These are phyloP conservation scores for Collybia mongolica DNA, from an alignment of 768 basidiomycete species.

Conservation along the genomic window DNA sequence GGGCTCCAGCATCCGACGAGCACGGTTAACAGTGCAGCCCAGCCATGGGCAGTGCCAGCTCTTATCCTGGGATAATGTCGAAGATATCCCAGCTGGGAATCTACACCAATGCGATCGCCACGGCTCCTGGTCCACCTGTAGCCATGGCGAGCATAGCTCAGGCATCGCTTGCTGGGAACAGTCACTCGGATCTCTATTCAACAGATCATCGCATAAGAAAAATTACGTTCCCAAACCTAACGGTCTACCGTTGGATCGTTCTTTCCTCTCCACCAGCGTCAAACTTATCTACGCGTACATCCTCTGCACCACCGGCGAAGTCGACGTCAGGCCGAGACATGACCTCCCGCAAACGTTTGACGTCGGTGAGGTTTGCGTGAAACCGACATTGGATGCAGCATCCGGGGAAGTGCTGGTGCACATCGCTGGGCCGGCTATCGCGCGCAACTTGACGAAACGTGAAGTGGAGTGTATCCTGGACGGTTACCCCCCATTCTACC, in stretches of 20 bases:
- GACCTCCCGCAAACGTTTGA: not conserved
- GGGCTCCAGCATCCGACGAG: not conserved
- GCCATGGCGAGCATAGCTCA: not conserved
- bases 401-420: not conserved
- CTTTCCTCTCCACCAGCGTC: not conserved
- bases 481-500: not conserved
- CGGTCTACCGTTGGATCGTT: not conserved
- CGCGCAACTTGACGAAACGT: not conserved
- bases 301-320: not conserved
- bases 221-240: not conserved
- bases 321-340: not conserved
- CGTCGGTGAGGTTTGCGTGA: not conserved
- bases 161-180: not conserved
- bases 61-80: not conserved
- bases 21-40: not conserved
- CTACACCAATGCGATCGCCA: not conserved
- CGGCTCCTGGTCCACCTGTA: not conserved
- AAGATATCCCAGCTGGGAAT: not conserved
- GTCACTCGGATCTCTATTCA: not conserved
- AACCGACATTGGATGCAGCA: not conserved
- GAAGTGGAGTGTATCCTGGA: not conserved
- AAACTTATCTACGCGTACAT: not conserved
- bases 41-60: not conserved
- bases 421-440: not conserved
- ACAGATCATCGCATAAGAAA: not conserved